A percentile compares a stretch with the other conserved stretches of the same genome.
phyloP scores from a whole-genome alignment of 2,329 filamentous ascomycete genomes.

The Monosporascus sp. region DNA sequence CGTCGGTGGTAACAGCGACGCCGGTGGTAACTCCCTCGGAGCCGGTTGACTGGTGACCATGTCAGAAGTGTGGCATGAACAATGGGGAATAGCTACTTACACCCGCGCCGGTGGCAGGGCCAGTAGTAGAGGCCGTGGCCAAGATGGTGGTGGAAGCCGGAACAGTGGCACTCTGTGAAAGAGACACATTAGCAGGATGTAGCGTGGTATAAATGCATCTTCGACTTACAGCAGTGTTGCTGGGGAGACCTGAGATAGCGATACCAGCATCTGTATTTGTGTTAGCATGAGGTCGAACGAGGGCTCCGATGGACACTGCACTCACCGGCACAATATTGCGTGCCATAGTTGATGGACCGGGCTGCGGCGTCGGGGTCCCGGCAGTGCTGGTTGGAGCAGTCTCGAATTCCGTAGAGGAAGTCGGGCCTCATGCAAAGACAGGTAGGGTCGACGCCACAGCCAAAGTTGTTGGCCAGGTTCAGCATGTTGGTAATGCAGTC shows the following conservation, averaged over 20 bases:
- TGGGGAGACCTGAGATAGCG: neutral
- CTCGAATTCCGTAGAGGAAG: conserved; percentile 34
- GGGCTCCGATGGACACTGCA: neutral
- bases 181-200: conserved; percentile 4
- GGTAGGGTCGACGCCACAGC: conserved; percentile 33
- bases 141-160: conserved; percentile 9
- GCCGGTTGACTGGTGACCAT: conserved; percentile 2
- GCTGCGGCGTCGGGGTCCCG: conserved; percentile 8
- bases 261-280: conserved; percentile 15
- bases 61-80: conserved; percentile 3
- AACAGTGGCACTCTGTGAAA: conserved; percentile 4
- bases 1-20: conserved; percentile 6
- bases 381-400: conserved; percentile 24
- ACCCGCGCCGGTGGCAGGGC: neutral
- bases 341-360: conserved; percentile 20
- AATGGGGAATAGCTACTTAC: neutral
- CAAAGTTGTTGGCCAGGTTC: conserved; percentile 36
- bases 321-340: conserved; percentile 24
- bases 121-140: conserved; percentile 5
- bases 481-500: conserved; percentile 48
- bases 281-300: conserved; percentile 1
- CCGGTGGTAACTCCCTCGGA: conserved; percentile 1
- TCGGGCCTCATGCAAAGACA: conserved; percentile 37
- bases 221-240: conserved; percentile 3
- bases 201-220: too few relatives aligned